Evolutionary conservation across 768 basidiomycete species (phyloP).

Genomic region (Termitomyces sp.): DNA sequence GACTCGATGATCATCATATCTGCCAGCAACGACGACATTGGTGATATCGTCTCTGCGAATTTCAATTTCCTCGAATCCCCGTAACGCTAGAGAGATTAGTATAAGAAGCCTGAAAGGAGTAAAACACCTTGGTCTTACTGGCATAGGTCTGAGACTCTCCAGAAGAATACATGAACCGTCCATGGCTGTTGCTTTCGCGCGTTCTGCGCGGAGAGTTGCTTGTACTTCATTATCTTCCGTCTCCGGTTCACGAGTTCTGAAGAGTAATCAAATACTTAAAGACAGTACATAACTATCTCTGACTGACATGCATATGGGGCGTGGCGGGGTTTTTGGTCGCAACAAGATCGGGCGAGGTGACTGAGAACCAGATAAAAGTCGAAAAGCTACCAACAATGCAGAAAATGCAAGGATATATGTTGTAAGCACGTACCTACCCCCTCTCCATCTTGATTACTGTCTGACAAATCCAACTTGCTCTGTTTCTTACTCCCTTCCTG

Average conservation of each 20-base stretch:
- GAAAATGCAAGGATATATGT: neutral
- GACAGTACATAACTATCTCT: neutral
- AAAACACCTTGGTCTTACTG: constrained; percentile 7
- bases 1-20: constrained; percentile 24
- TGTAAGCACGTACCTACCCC: constrained; percentile 2
- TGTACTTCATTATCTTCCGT: constrained; percentile 39
- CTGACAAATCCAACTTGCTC: neutral
- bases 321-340: constrained; percentile 34
- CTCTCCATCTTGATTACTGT: neutral
- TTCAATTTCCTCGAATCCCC: neutral
- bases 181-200: constrained; percentile 34
- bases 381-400: constrained; percentile 31
- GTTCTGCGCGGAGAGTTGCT: constrained; percentile 35
- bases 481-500: constrained; percentile 8
- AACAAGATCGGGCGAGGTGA: constrained; percentile 36
- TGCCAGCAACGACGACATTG: constrained; percentile 10
- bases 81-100: neutral
- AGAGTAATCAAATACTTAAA: neutral
- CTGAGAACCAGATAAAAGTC: constrained; percentile 37
- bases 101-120: neutral
- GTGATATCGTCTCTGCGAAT: neutral
- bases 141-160: constrained; percentile 14
- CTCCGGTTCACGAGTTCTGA: constrained; percentile 43
- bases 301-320: constrained; percentile 26
- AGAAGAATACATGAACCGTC: constrained; percentile 25